Evolutionary conservation across 2,329 filamentous ascomycete genomes (phyloP), one percentile per base, ranked within the genome.

Genomic region (Xylariaceae sp.): DNA sequence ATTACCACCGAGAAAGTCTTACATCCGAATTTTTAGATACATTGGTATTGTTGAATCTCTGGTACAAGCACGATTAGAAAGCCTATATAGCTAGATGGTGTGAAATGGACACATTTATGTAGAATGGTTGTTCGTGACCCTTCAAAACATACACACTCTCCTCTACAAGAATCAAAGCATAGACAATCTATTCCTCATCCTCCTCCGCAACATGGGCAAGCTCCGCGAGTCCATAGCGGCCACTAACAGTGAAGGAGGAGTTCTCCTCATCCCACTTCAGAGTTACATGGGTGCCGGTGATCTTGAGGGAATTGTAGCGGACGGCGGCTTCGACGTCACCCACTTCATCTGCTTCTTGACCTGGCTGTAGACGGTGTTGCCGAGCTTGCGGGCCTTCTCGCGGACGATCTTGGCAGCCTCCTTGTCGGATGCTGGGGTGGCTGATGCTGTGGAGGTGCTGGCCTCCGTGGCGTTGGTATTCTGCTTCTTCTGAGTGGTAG

Each of bases 301-400:
- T 21, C 7, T 41, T 18, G 29, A 56, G 40, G 18, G 54, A 29
- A 3, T 44, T 40, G 9, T 20, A 54, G 3, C 40, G 50, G 20
- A 60, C 79, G 76, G 65, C 74, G 14, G 44, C 40, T 50, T 71
- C 20, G 49, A 60, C 9, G 86, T 74, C 40, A 44, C 62, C 29
- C 43, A 48, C 37, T 51, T 52, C 46, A 58, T 46, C 42, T 49
- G 21, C 20, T 41, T 44, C 47, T 49, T 48, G 52, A 56, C 52
- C n/a, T 46, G 40, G 29, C 40, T 42, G 42, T 49, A 44, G 32
- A 40, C 47, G 23, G 40, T 7, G 7, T 18, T 43, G 29, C 51
- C 48, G 29, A 54, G 50, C 21, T 43, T 44, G 45, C 48, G 45
- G 23, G 32, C 44, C 45, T 54, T 43, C 14, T 51, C 41, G 32